phyloP scores from a whole-genome alignment of 2,329 filamentous ascomycete species.

The Knufia petricola region DNA sequence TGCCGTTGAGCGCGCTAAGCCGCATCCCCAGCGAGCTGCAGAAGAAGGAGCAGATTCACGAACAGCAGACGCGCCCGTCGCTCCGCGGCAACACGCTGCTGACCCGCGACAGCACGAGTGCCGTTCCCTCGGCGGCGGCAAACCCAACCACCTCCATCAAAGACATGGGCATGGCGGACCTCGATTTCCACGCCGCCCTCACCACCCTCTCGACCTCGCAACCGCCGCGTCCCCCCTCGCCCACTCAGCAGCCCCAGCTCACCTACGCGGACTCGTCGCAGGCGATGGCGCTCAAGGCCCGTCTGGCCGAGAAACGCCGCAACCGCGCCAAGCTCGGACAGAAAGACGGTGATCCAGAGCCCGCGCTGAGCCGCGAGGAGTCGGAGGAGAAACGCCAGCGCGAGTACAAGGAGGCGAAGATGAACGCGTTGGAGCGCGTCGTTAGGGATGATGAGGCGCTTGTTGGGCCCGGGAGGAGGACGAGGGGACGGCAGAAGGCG shows the following conservation, averaged over 20 bases:
- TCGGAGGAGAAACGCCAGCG: slow-evolving; percentile 18
- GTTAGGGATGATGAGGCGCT: slow-evolving; percentile 5
- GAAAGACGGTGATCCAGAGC: slow-evolving; percentile 27
- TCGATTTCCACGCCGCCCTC: slow-evolving; percentile 28
- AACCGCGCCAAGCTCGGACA: slow-evolving; percentile 28
- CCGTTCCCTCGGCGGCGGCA: slow-evolving; percentile 17
- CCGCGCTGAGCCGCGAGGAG: slow-evolving; percentile 28
- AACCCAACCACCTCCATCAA: slow-evolving; percentile 21
- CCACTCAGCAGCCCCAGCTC: slow-evolving; percentile 34
- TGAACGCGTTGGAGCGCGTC: background rate
- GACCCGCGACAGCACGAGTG: slow-evolving; percentile 25
- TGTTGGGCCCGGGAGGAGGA: slow-evolving; percentile 1
- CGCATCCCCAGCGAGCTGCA: slow-evolving; percentile 11
- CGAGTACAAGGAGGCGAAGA: background rate
- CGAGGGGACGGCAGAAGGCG: slow-evolving; percentile 5
- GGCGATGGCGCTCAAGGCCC: slow-evolving; percentile 46
- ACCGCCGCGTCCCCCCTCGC: slow-evolving; percentile 26
- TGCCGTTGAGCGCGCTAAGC: slow-evolving; percentile 25
- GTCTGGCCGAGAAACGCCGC: slow-evolving; percentile 38
- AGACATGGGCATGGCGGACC: slow-evolving; percentile 26
- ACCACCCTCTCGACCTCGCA: slow-evolving; percentile 20
- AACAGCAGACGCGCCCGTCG: slow-evolving; percentile 11
- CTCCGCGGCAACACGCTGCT: slow-evolving; percentile 16
- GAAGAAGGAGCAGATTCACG: slow-evolving; percentile 6
- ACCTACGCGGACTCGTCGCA: slow-evolving; percentile 42